Evolutionary conservation across 2,329 filamentous ascomycete species (phyloP).

Genomic region (Blastomyces silverae): DNA sequence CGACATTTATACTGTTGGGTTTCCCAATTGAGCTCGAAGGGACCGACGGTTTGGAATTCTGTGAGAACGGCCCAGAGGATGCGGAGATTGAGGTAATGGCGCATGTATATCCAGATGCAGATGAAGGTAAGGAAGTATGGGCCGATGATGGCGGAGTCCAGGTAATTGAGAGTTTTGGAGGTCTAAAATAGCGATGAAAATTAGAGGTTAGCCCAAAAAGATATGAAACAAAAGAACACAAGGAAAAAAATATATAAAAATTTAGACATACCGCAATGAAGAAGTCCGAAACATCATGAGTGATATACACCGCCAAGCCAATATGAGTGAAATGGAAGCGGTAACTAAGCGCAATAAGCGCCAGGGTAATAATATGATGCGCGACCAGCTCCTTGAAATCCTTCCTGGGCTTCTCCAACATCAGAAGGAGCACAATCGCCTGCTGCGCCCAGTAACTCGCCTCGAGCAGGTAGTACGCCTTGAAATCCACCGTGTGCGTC

Average conservation of each 20-base stretch:
- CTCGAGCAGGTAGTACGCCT: conserved; percentile 93
- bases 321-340: conserved; percentile 97
- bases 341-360: conserved; percentile 79
- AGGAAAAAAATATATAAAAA: no score
- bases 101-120: conserved; percentile 77
- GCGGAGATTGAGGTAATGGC: conserved; percentile 59
- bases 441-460: conserved; percentile 95
- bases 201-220: background rate
- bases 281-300: conserved; percentile 90
- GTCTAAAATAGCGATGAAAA: conserved; percentile 48
- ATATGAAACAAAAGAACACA: background rate
- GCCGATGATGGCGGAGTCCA: conserved; percentile 68
- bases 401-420: conserved; percentile 87
- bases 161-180: conserved; percentile 86
- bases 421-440: conserved; percentile 75
- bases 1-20: conserved; percentile 46
- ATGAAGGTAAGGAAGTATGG: conserved; percentile 84
- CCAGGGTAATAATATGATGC: conserved; percentile 83
- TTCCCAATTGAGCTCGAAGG: conserved; percentile 45
- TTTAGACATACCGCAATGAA: conserved; percentile 84
- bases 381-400: conserved; percentile 90
- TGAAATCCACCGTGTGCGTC: conserved; percentile 72
- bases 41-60: conserved; percentile 44
- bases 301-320: conserved; percentile 86
- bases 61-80: conserved; percentile 44